Base-by-base conservation (phyloP, 108 stramenopile genomes). In the Nitzschia putrida region DNA sequence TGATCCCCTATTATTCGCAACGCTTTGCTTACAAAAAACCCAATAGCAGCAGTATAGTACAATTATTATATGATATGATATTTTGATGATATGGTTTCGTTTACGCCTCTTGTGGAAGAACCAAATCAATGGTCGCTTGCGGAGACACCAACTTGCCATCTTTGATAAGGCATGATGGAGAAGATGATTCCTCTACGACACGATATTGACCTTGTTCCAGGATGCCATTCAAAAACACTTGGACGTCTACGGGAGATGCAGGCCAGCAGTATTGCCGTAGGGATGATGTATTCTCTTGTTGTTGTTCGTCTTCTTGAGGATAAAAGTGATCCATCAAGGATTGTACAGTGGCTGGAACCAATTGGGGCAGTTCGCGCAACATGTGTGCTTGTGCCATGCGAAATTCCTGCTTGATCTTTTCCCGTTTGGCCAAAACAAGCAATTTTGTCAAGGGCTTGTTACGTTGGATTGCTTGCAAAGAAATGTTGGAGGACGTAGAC, bases 391-490 rank as follows among this genome's bases (percentile, higher is more conserved):
- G 73, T 2, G 55, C 44, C 45, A 53, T 10, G 18, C 23, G n/a
- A 39, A 73, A 76, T 37, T 79, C 78, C 16, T 76, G 13, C 50
- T 80, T 76, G 42, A 76, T 53, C 39, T 68, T 49, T 60, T 70
- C 41, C 51, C 90, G 72, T 70, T 91, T 91, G 14, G 90, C 90
- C 52, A 87, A 44, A 3, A 91, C 84, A 16, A 91, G 67, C 44
- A 88, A 53, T 66, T 86, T 86, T 22, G 76, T 58, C 68, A 91
- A 61, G 0, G 71, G 65, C 60, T 83, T 88, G 71, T 86, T 88
- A 3, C 70, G 38, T 4, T 59, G 54, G n/a, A 91, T 58, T 21
- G 39, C 53, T 14, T 84, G 68, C 22, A 90, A 29, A 20, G 79
- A 67, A 49, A 49, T 49, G n/a, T 3, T 25, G 37, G 55, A 8